A percentile compares a stretch with the other conserved stretches of the same genome.
These are phyloP conservation scores for Lepidium campestre DNA, from an alignment of 441 rosid species.

Conservation along the genomic window DNA sequence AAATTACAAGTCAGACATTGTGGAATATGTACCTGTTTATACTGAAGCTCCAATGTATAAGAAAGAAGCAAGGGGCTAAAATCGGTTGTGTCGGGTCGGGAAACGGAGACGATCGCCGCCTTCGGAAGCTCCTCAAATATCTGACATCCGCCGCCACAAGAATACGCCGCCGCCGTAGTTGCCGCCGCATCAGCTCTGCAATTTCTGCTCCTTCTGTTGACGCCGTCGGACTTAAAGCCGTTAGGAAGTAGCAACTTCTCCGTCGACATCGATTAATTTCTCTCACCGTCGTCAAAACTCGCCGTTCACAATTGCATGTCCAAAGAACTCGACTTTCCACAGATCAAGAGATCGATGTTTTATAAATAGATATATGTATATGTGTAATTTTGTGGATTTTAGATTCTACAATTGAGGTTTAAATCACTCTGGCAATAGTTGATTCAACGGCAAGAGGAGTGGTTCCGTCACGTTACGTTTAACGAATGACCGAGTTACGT, in stretches of 20 bases:
- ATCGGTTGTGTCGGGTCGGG: slow-evolving; percentile 56
- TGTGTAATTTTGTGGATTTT: neutral
- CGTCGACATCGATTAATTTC: slow-evolving; percentile 32
- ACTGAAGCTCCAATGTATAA: slow-evolving; percentile 59
- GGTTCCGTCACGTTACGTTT: slow-evolving; percentile 26
- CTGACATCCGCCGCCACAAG: slow-evolving; percentile 19
- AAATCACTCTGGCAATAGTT: neutral
- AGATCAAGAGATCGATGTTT: neutral
- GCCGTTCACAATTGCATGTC: slow-evolving; percentile 14
- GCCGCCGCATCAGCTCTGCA: neutral
- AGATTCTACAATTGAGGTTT: neutral
- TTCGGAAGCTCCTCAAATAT: slow-evolving; percentile 57
- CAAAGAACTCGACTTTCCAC: neutral
- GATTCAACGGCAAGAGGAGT: slow-evolving; percentile 15
- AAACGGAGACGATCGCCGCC: slow-evolving; percentile 50
- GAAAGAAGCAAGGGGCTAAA: slow-evolving; percentile 67
- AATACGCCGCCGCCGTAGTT: slow-evolving; percentile 9
- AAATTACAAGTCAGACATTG: neutral
- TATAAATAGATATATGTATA: neutral
- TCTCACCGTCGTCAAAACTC: neutral
- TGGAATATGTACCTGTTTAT: slow-evolving; percentile 46
- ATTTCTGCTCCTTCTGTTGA: slow-evolving; percentile 13
- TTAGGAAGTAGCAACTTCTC: slow-evolving; percentile 44
- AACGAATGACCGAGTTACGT: neutral
- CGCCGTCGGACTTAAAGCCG: slow-evolving; percentile 32